Percentiles rank a stretch among this genome's conserved stretches.
Evolutionary conservation across 2,329 filamentous ascomycete genomes (phyloP).

Genomic region (Aspergillus alliaceus): DNA sequence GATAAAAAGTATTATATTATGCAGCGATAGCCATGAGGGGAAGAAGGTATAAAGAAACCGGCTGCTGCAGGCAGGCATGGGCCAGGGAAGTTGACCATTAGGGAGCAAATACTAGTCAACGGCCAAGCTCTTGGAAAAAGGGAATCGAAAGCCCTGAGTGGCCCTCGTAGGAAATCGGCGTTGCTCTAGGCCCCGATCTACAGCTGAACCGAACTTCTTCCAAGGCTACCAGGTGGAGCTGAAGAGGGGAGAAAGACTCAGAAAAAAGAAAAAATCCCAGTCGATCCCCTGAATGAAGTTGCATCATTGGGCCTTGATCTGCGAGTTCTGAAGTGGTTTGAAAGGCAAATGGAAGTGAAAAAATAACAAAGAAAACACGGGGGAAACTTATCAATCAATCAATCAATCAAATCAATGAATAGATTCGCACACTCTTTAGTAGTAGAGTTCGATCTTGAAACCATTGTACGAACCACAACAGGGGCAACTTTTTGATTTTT

Average conservation of each 20-base stretch:
- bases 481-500: background rate
- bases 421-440: too few species aligned
- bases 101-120: background rate
- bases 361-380: background rate
- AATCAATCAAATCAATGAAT: too few species aligned
- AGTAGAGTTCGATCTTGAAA: too few species aligned
- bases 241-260: background rate
- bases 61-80: background rate
- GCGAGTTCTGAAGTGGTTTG: too few species aligned
- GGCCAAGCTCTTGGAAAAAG: background rate
- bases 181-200: slow-evolving; percentile 1
- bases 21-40: background rate
- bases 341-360: too few species aligned
- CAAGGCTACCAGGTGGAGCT: background rate
- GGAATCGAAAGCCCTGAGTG: background rate
- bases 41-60: background rate
- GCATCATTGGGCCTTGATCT: background rate
- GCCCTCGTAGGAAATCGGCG: background rate
- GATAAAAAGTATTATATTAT: background rate
- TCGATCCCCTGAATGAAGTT: background rate
- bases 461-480: background rate
- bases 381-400: too few species aligned
- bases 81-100: too few species aligned
- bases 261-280: background rate
- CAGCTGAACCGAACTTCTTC: background rate